A percentile compares a stretch with the other conserved stretches of the same genome.
These are phyloP conservation scores for Diaporthe sp. DNA, from an alignment of 2,329 filamentous ascomycete species.

Conservation along the genomic window DNA sequence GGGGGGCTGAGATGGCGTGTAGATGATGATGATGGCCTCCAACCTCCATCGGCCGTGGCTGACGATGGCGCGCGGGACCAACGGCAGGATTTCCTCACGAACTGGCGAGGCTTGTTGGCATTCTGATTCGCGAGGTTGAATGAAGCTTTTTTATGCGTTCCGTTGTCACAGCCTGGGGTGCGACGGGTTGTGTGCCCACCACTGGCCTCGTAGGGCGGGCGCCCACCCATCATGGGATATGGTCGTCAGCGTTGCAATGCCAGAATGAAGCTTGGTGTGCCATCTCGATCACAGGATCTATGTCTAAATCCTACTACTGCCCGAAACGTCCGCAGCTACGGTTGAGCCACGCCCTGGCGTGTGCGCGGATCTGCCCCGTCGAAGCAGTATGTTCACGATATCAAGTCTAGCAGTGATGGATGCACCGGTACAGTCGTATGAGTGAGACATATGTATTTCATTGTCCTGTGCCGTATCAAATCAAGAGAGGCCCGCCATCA, in stretches of 20 bases:
- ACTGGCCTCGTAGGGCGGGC: constrained; percentile 8
- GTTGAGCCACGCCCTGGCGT: constrained; percentile 6
- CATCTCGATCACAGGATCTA: constrained; percentile 7
- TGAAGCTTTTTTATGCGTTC: constrained; percentile 10
- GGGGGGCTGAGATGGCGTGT: constrained; percentile 10
- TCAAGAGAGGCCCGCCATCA: neutral
- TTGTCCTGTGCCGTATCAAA: neutral
- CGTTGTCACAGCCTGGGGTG: neutral
- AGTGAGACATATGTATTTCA: constrained; percentile 6
- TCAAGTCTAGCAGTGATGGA: neutral
- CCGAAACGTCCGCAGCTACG: neutral
- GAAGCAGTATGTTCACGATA: neutral
- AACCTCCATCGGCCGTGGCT: constrained; percentile 6
- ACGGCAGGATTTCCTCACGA: neutral
- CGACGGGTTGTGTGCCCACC: neutral
- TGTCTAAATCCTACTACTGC: constrained; percentile 22
- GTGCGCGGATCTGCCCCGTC: neutral
- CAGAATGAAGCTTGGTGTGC: constrained; percentile 10
- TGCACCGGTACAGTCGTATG: neutral
- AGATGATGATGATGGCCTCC: too few relatives aligned
- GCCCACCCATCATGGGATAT: neutral
- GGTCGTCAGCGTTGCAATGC: constrained; percentile 9
- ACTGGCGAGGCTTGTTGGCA: neutral
- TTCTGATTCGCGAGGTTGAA: constrained; percentile 8
- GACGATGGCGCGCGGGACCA: neutral